Base-by-base conservation (phyloP, 208 protist genomes). In the Trypanosoma theileri region DNA sequence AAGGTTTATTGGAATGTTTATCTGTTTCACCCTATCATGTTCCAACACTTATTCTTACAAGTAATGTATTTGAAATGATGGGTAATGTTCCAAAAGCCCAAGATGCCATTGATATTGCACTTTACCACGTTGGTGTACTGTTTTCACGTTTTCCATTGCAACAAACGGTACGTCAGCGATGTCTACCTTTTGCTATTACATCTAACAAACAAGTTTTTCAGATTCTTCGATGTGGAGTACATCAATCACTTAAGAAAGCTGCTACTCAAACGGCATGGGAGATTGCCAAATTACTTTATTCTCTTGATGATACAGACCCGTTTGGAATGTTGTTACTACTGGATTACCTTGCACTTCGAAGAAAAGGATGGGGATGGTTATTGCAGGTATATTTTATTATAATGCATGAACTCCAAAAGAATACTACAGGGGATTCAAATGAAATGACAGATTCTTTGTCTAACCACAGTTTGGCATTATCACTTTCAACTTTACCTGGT, bases 361-460 rank as follows among this genome's bases (percentile, higher is more conserved):
- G 82, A 40, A 85, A 84, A 76, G 71, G 77, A 56, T 96, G 91
- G 88, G 75, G 79, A 57, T 96, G 91, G 88, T 70, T 96, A 48
- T 64, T 96, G n/a, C 77, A 91, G 55, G 58, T 89, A 19, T 69
- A 81, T 56, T 65, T 67, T 51, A 48, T 82, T 3, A 16, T 74
- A 11, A 44, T 26, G 46, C 19, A 45, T 55, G 59, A 69, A 44
- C 14, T 69, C 6, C 28, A 35, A 13, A 50, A 65, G 51, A 61
- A 28, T 14, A 55, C 21, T 28, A 21, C 24, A 24, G 41, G 41
- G 11, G 41, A 28, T 45, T 52, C 24, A 22, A 48, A 46, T 62
- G 17, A 60, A 42, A 50, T 35, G 12, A 65, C 55, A 54, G 48
- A 54, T 21, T 48, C 17, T 61, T 64, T 63, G 48, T 59, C 51